These are phyloP conservation scores for Hawksworthiomyces lignivorus DNA, from an alignment of 2,329 filamentous ascomycete genomes.

Conservation along the genomic window DNA sequence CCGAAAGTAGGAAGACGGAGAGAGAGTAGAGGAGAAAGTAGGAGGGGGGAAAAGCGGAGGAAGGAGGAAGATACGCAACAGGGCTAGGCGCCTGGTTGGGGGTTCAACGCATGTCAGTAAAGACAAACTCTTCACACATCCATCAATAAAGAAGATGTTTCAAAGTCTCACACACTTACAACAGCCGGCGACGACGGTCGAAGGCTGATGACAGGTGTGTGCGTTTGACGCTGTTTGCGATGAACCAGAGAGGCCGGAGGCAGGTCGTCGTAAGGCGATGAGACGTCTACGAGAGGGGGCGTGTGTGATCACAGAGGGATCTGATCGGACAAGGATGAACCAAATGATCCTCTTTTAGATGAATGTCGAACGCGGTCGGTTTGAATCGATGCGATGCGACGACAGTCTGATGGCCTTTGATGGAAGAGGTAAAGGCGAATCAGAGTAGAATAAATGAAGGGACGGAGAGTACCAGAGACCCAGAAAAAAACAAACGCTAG, in stretches of 20 bases:
- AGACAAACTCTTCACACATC: conserved; percentile 13
- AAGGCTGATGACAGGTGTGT: conserved; percentile 16
- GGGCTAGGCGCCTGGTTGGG: conserved; percentile 12
- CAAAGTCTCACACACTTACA: conserved; percentile 16
- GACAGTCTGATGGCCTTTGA: not conserved
- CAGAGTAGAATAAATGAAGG: too few species aligned
- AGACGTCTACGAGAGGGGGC: not conserved
- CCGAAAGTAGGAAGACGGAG: not conserved
- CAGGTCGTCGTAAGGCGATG: conserved; percentile 2
- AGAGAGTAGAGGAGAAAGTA: not conserved
- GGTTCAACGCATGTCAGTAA: conserved; percentile 14
- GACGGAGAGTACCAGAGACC: too few species aligned
- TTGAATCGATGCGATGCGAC: conserved; percentile 11
- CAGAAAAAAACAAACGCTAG: conserved; percentile 5
- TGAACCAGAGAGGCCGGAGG: conserved; percentile 7
- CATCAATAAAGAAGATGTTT: conserved; percentile 15
- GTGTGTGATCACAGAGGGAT: not conserved
- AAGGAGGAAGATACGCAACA: conserved; percentile 6
- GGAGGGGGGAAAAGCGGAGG: not conserved
- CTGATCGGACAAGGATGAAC: conserved; percentile 5
- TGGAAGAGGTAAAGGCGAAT: not conserved
- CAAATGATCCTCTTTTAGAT: conserved; percentile 6
- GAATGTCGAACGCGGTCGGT: conserved; percentile 7
- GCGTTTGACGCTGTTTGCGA: conserved; percentile 6
- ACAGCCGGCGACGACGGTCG: conserved; percentile 17